Evolutionary conservation across 2,329 filamentous ascomycete species (phyloP).

Genomic region (Chrysoporthe puriensis): DNA sequence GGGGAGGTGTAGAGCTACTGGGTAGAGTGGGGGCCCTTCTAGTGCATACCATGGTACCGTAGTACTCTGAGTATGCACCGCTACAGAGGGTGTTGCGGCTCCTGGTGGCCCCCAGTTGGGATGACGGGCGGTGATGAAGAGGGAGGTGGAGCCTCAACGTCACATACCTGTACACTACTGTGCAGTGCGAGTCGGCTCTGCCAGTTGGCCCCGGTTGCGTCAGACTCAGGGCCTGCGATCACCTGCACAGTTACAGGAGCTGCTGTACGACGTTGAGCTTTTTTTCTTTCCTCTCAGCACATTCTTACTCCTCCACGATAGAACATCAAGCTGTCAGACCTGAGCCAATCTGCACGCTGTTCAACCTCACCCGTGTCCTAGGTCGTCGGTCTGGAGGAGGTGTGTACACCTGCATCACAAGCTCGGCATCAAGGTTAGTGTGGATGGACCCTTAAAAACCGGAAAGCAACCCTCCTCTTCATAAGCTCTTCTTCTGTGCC

Average conservation of each 20-base stretch:
- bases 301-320: not conserved
- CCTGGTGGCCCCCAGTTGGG: not conserved
- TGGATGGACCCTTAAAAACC: constrained; percentile 10
- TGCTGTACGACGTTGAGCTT: not conserved
- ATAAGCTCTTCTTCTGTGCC: too few species aligned
- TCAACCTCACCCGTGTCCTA: not conserved
- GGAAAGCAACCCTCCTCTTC: not conserved
- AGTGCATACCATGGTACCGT: constrained; percentile 9
- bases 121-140: not conserved
- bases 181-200: not conserved
- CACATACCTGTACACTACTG: not conserved
- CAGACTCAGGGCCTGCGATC: constrained; percentile 1
- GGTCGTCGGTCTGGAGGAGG: not conserved
- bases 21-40: too few species aligned
- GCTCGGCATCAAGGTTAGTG: not conserved
- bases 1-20: not conserved
- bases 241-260: not conserved
- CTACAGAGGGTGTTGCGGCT: too few species aligned
- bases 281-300: not conserved
- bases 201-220: constrained; percentile 13
- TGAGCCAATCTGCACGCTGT: not conserved
- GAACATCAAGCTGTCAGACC: not conserved
- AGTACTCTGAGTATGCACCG: not conserved
- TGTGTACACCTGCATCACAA: constrained; percentile 8
- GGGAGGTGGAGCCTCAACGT: constrained; percentile 4